Base-by-base conservation (phyloP, 768 basidiomycete genomes). In the Podaxis pistillaris region DNA sequence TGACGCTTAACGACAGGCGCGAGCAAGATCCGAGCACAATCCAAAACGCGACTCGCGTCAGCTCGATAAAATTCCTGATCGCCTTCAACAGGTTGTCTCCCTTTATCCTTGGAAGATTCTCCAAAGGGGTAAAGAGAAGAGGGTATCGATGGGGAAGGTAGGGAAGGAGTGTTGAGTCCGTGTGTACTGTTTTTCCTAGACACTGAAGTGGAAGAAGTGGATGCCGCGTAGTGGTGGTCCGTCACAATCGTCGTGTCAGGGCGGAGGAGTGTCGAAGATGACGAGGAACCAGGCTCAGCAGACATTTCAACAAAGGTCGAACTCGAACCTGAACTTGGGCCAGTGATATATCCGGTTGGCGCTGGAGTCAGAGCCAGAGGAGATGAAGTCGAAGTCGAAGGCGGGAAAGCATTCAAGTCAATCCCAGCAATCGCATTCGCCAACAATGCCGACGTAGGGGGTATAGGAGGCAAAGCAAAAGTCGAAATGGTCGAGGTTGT, bases 1-100 rank as follows among this genome's bases (percentile, higher is more conserved):
- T 89, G 89, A 56, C 86, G 81, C 63, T 81, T 83, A 4, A 76
- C 79, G 0, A 93, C 88, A 0, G 91, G 90, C 4, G 86, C 84
- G 28, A 94, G 81, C 22, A 94, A 73, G 63, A 92, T 88, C 56
- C 93, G 86, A 1, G 82, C 82, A 65, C 81, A 85, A 68, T 93
- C 88, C 59, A 94, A 79, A 3, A 81, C 75, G 66, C 87, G 82
- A 12, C 74, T 77, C 1, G 85, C 81, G 68, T 84, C 82, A 9
- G 74, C 22, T 26, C 61, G 30, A 36, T 40, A 49, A 26, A 15
- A 47, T 7, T 62, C 54, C 4, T 56, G 53, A 11, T 60, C 50
- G 68, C 15, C 74, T 65, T 38, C 57, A 12, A 62, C 30, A 67
- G 62, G 64, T 68, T 57, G 72, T 70, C 56, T 53, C 4, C 56